phyloP scores from a whole-genome alignment of 805 yeast species.

The Debaryomyces maramus region DNA sequence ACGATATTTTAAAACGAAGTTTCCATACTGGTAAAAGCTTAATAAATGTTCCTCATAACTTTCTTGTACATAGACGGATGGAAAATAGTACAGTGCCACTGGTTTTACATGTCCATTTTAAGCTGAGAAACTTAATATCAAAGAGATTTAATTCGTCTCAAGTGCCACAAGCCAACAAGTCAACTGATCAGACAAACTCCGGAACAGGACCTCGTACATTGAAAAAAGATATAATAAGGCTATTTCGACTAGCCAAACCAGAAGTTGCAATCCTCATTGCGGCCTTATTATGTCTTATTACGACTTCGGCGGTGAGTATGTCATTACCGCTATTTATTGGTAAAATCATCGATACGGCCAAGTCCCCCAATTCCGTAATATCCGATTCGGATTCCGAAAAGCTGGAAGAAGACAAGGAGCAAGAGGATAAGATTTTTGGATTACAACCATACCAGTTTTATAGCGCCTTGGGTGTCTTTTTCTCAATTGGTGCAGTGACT shows the following conservation, averaged over 20 bases:
- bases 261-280: constrained; percentile 53
- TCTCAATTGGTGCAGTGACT: constrained; percentile 72
- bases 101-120: too few species aligned
- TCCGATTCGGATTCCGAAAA: constrained; percentile 10
- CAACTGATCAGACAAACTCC: not conserved
- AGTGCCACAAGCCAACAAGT: not conserved
- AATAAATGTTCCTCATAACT: not conserved
- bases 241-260: constrained; percentile 29
- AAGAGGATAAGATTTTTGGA: constrained; percentile 43
- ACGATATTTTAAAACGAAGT: not conserved
- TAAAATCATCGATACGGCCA: constrained; percentile 74
- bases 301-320: constrained; percentile 81
- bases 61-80: constrained; percentile 1
- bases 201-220: not conserved
- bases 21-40: not conserved
- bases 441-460: constrained; percentile 65
- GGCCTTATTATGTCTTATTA: constrained; percentile 63
- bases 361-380: constrained; percentile 46
- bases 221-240: constrained; percentile 19
- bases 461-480: constrained; percentile 57
- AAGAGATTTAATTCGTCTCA: not conserved
- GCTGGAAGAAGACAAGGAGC: not conserved
- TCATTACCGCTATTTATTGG: constrained; percentile 82
- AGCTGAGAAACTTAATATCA: too few species aligned
- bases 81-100: not conserved